Base-by-base conservation (phyloP, 208 protist species). In the Acanthamoeba lenticulata region DNA sequence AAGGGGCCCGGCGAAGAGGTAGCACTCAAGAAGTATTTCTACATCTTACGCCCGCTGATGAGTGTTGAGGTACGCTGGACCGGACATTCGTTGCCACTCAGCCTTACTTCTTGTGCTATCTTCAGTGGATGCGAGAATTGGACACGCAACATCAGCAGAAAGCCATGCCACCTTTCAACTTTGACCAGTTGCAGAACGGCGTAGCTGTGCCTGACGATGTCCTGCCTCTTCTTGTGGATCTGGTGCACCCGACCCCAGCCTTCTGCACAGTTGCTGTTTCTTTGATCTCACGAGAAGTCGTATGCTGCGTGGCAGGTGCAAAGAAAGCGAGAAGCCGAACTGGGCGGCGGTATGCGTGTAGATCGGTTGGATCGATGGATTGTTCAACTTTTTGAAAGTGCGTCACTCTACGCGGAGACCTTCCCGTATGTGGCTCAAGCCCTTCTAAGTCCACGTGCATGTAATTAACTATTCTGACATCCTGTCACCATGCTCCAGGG, bases 21-120 rank as follows among this genome's bases (percentile, higher is more conserved):
- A 6, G 2, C 47, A 11, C 55, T 90, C 52, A 90, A 90, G 52
- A 90, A 90, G 55, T 90, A 90, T 49, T 90, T 90, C 27, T 90
- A 90, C 27, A 29, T 90, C 52, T 42, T 90, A 3, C 49, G 83
- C 5, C 52, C 83, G 21, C 83, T 90, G 1, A 2, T 90, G n/a
- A 69, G 55, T 24, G 83, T 90, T 34, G 36, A 69, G 83, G 83
- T 69, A 47, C 19, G 29, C 65, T 90, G 44, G 11, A 17, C 24
- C 2, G 2, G 24, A n/a, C 45, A 17, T 44, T 65, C n/a, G 81
- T 19, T 44, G 2, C 1, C 81, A 2, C 6, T 32, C 45, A 29
- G 5, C 19, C 27, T 57, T 60, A 11, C 32, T 38, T 5, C 62
- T 38, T 5, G 9, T n/a, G 29, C 32, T 72, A n/a, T 77, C 7